Evolutionary conservation across 2,329 filamentous ascomycete species (phyloP).

Genomic region (Xylariaceae sp.): DNA sequence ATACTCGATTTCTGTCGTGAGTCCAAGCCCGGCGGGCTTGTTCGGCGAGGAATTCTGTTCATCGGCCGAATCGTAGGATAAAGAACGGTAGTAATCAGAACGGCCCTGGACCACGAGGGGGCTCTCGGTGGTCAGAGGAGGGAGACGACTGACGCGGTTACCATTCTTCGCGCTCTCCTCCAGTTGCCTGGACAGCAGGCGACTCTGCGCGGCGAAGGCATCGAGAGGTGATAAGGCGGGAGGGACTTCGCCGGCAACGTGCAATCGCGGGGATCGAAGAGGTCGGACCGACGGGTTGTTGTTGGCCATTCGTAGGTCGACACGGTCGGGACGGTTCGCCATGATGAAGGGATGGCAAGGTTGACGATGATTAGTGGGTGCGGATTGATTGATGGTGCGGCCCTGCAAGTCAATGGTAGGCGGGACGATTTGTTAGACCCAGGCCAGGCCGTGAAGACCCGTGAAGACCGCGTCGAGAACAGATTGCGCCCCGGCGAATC

Average conservation of each 20-base stretch:
- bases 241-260: constrained; percentile 74
- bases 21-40: constrained; percentile 41
- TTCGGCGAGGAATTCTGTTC: constrained; percentile 39
- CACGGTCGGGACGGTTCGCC: constrained; percentile 51
- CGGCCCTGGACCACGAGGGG: constrained; percentile 70
- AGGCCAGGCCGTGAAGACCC: constrained; percentile 13
- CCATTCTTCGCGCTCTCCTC: constrained; percentile 71
- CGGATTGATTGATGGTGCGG: not conserved
- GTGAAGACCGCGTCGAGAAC: constrained; percentile 12
- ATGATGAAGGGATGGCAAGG: constrained; percentile 34
- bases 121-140: constrained; percentile 75
- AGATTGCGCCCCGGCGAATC: constrained; percentile 4
- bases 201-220: constrained; percentile 88
- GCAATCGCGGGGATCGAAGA: constrained; percentile 67
- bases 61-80: constrained; percentile 58
- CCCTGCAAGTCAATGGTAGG: not conserved
- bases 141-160: constrained; percentile 76
- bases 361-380: constrained; percentile 5
- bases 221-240: constrained; percentile 91
- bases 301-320: constrained; percentile 52
- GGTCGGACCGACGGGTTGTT: constrained; percentile 45
- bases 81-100: constrained; percentile 74
- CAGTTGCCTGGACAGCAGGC: constrained; percentile 79
- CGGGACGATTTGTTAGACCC: constrained; percentile 5
- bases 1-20: constrained; percentile 52